Base-by-base conservation (phyloP, 164 flowering plant genomes). In the Stephania cephalantha region DNA sequence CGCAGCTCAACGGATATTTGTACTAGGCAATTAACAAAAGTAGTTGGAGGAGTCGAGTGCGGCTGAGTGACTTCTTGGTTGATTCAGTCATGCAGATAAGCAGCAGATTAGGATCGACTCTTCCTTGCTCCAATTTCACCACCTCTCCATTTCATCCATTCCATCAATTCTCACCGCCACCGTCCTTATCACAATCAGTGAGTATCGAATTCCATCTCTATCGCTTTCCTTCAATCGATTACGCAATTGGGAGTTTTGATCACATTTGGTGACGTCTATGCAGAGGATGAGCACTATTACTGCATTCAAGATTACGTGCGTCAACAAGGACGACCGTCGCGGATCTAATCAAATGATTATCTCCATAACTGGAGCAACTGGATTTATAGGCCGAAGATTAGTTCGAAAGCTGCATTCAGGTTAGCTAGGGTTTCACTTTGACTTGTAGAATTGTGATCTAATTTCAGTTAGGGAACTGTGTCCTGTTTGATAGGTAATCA, bases 361-460 rank as follows among this genome's bases (percentile, higher is more conserved):
- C 35, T 88, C 97, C 69, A 73, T 93, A 45, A 95, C 99, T 6
- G 99, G 97, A 80, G 97, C 94, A n/a, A 95, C 99, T 0, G 97
- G 99, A 18, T 93, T 95, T 81, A 83, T 95, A 46, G 99, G 99
- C 31, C 85, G 77, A 86, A 88, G 90, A 85, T 82, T 95, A 87
- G 99, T 93, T 67, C 91, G 90, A 77, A 93, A 88, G 83, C 86
- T 95, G 61, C 85, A 81, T 81, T 82, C 86, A 88, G 97, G 99
- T 94, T 29, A 25, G 25, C 25, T 25, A 48, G 46, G 67, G 50
- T 68, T 61, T 25, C 52, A 44, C 7, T 31, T 7, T 30, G 15
- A 48, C 22, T 31, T 69, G 6, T 30, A 50, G 30, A 8, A 50
- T 71, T 48, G 25, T 18, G 29, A 22, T 9, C 25, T 25, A 25